Percentiles rank a stretch among this genome's conserved stretches.
phyloP scores from a whole-genome alignment of 306 rosid genomes.

The Casuarina equisetifolia region DNA sequence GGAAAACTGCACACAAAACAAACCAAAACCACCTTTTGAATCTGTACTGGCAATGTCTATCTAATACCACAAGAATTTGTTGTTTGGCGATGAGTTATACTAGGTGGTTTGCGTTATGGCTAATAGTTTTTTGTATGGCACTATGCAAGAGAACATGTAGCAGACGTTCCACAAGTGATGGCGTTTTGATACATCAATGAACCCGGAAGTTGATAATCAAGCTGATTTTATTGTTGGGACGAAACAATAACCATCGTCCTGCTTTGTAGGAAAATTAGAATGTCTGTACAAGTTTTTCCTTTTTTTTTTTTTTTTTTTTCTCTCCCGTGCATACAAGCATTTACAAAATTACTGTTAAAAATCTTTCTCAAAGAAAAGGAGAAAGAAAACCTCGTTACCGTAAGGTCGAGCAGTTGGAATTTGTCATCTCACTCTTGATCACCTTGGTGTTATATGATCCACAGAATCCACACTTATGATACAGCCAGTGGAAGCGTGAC shows the following conservation, averaged over 20 bases:
- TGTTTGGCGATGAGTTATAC: neutral
- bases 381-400: conserved; percentile 24
- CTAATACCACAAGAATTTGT: conserved; percentile 20
- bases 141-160: neutral
- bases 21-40: conserved; percentile 18
- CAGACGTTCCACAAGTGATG: neutral
- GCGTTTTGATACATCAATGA: neutral
- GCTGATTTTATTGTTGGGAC: conserved; percentile 31
- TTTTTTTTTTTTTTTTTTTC: too few relatives aligned
- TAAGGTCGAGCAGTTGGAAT: conserved; percentile 47
- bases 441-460: conserved; percentile 95
- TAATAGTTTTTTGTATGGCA: neutral
- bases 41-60: too few relatives aligned
- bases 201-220: conserved; percentile 24
- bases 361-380: conserved; percentile 6
- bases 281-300: conserved; percentile 39
- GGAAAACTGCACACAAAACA: conserved; percentile 23
- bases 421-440: conserved; percentile 63
- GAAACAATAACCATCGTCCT: conserved; percentile 33
- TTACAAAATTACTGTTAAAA: conserved; percentile 43
- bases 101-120: too few relatives aligned
- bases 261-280: conserved; percentile 48
- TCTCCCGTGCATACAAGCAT: conserved; percentile 26
- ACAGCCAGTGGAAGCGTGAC: conserved; percentile 90
- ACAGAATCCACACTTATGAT: conserved; percentile 85